phyloP scores from a whole-genome alignment of 2,329 filamentous ascomycete species.

The Lachnellula occidentalis region DNA sequence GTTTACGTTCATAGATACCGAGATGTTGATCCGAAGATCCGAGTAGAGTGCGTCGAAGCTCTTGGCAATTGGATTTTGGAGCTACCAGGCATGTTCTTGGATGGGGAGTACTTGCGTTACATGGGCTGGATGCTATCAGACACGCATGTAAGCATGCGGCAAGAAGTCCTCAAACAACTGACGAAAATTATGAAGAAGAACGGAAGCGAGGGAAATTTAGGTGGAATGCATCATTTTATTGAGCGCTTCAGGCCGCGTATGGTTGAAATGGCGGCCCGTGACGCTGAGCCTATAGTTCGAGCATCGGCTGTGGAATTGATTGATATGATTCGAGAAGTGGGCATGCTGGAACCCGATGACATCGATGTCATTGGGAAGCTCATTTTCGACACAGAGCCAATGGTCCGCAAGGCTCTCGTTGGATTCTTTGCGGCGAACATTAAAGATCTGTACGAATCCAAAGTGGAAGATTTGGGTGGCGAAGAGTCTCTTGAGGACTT shows the following conservation, averaged over 20 bases:
- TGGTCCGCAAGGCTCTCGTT: slow-evolving; percentile 82
- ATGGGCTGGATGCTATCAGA: slow-evolving; percentile 95
- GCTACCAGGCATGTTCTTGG: slow-evolving; percentile 82
- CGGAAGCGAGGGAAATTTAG: slow-evolving; percentile 66
- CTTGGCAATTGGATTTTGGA: slow-evolving; percentile 84
- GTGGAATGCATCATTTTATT: slow-evolving; percentile 78
- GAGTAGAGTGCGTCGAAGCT: slow-evolving; percentile 80
- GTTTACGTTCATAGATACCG: slow-evolving; percentile 95
- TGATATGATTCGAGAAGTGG: slow-evolving; percentile 74
- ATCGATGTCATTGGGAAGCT: slow-evolving; percentile 83
- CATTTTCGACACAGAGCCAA: slow-evolving; percentile 80
- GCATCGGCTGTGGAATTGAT: slow-evolving; percentile 76
- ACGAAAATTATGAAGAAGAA: slow-evolving; percentile 61
- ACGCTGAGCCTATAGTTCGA: slow-evolving; percentile 76
- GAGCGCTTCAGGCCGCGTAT: slow-evolving; percentile 83
- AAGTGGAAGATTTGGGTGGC: slow-evolving; percentile 79
- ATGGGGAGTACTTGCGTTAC: slow-evolving; percentile 85
- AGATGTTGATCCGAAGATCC: slow-evolving; percentile 84
- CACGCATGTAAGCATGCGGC: slow-evolving; percentile 63
- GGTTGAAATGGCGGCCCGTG: slow-evolving; percentile 86
- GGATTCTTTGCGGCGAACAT: slow-evolving; percentile 88
- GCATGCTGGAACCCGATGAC: slow-evolving; percentile 84
- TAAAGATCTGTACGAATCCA: slow-evolving; percentile 71
- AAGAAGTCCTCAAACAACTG: slow-evolving; percentile 84
- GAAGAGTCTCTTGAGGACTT: slow-evolving; percentile 70